Evolutionary conservation across 306 rosid species (phyloP).

Genomic region (Erythrophleum fordii): DNA sequence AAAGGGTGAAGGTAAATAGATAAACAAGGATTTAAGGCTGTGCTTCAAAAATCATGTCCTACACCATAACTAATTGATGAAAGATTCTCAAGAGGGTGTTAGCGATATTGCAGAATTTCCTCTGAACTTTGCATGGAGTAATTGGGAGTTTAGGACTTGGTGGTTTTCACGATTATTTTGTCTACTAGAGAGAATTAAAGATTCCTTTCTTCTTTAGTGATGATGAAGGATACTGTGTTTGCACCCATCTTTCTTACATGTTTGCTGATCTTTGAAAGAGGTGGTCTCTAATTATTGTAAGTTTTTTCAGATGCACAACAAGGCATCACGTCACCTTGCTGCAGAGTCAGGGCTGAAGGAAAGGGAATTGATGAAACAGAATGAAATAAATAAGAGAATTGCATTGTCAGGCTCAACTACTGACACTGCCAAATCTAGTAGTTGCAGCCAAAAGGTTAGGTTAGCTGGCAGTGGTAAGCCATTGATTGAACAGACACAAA

Average conservation of each 20-base stretch:
- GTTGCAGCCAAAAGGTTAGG: conserved; percentile 35
- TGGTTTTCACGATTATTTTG: background rate
- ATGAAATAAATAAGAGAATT: conserved; percentile 37
- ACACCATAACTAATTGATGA: background rate
- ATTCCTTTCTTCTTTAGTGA: background rate
- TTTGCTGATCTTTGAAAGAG: background rate
- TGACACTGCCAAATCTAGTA: conserved; percentile 31
- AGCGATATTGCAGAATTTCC: background rate
- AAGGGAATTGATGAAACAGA: conserved; percentile 22
- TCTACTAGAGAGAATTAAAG: background rate
- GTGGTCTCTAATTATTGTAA: background rate
- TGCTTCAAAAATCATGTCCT: background rate
- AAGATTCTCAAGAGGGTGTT: background rate
- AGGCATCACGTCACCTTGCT: conserved; percentile 23
- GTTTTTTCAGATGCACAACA: background rate
- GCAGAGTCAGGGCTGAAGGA: background rate
- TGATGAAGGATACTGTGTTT: background rate
- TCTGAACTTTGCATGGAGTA: background rate
- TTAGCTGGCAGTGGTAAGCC: conserved; percentile 13
- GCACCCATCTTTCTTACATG: background rate
- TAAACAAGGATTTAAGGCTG: background rate
- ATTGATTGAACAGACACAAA: conserved; percentile 40
- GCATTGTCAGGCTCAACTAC: conserved; percentile 38
- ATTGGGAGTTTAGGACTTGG: background rate
- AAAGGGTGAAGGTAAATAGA: background rate